These are phyloP conservation scores for Chenopodium suecicum DNA, from an alignment of 148 eudicot species.

Conservation along the genomic window DNA sequence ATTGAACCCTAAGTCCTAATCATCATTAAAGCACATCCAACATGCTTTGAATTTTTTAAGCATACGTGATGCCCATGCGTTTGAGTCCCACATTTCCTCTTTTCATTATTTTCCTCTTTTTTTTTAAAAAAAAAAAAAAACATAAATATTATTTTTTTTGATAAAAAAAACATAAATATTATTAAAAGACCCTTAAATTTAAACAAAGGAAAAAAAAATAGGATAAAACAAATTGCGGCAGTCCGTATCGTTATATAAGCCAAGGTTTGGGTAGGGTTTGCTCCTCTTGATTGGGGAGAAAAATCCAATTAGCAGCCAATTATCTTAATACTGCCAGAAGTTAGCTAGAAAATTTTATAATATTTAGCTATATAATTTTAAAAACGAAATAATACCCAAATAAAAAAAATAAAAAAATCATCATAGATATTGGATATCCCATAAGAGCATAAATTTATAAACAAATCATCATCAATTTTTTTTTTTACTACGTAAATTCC, in stretches of 20 bases:
- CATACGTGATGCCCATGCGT: not conserved
- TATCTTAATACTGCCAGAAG: not conserved
- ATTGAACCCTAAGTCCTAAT: slow-evolving; percentile 17
- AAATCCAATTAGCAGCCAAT: not conserved
- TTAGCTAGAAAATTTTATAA: not conserved
- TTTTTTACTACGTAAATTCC: no score
- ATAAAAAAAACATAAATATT: no score
- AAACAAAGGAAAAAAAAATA: not conserved
- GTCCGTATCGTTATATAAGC: not conserved
- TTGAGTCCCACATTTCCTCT: not conserved
- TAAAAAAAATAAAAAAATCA: not conserved
- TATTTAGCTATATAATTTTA: no score
- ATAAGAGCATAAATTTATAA: not conserved
- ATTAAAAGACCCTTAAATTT: not conserved
- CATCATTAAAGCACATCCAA: slow-evolving; percentile 9
- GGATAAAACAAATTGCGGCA: not conserved
- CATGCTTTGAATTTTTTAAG: not conserved
- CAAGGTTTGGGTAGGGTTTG: not conserved
- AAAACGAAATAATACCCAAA: no score
- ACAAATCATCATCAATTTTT: not conserved
- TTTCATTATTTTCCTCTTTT: no score
- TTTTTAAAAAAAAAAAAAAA: no score
- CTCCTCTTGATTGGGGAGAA: not conserved
- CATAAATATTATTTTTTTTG: no score
- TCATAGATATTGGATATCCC: not conserved